Percentiles rank a stretch among this genome's conserved stretches.
These are phyloP conservation scores for Kuraishia ogatae DNA, from an alignment of 805 yeast species.

Conservation along the genomic window DNA sequence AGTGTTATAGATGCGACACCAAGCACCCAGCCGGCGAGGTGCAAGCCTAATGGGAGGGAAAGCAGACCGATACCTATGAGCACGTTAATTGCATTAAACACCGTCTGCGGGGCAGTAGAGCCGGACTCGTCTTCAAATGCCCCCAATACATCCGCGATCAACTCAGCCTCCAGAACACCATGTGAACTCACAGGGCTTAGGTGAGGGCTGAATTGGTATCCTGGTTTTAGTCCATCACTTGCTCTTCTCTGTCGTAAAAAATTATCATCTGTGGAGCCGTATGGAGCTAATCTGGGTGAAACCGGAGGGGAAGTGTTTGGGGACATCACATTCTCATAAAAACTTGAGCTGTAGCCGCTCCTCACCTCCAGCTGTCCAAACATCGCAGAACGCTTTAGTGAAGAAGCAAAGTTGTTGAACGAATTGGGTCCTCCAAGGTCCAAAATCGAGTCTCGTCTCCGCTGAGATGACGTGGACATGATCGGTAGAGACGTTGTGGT, in stretches of 20 bases:
- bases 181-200: background rate
- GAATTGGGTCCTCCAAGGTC: slow-evolving; percentile 29
- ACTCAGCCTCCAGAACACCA: background rate
- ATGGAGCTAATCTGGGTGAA: background rate
- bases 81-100: slow-evolving; percentile 71
- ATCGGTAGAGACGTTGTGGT: background rate
- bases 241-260: background rate
- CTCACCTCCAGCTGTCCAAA: slow-evolving; percentile 6
- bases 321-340: background rate
- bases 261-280: background rate
- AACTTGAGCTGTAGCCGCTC: background rate
- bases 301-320: slow-evolving; percentile 1
- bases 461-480: background rate
- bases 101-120: slow-evolving; percentile 66
- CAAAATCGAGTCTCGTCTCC: slow-evolving; percentile 22
- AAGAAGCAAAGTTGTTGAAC: slow-evolving; percentile 26
- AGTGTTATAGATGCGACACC: slow-evolving; percentile 34
- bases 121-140: slow-evolving; percentile 19
- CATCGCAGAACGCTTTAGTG: slow-evolving; percentile 21
- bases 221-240: background rate
- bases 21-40: slow-evolving; percentile 56
- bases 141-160: background rate
- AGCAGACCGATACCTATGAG: slow-evolving; percentile 70
- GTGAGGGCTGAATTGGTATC: background rate
- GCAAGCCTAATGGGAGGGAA: slow-evolving; percentile 63